phyloP scores from a whole-genome alignment of 2,329 filamentous ascomycete species.

The Plectosphaerella plurivora region DNA sequence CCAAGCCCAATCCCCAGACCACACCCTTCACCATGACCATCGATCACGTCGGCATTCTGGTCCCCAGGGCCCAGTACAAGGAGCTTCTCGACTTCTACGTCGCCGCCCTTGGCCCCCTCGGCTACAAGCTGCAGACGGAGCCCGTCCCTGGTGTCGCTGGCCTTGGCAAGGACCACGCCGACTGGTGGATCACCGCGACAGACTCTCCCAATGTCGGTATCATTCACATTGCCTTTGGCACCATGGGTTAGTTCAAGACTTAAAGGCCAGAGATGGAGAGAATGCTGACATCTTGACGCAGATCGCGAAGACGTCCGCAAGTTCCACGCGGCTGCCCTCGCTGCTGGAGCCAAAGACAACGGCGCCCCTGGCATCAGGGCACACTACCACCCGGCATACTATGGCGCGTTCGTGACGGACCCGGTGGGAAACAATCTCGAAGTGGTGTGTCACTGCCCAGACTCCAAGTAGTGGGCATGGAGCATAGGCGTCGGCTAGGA shows the following conservation, averaged over 20 bases:
- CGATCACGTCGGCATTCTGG: slow-evolving; percentile 26
- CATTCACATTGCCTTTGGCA: slow-evolving; percentile 25
- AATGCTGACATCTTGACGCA: slow-evolving; percentile 9
- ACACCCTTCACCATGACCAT: slow-evolving; percentile 23
- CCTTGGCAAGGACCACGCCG: slow-evolving; percentile 21
- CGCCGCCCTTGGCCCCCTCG: slow-evolving; percentile 27
- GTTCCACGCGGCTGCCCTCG: slow-evolving; percentile 35
- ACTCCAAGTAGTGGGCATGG: background rate
- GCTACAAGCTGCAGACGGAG: slow-evolving; percentile 23
- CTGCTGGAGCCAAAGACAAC: slow-evolving; percentile 42
- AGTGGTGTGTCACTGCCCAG: slow-evolving; percentile 25
- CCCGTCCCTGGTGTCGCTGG: slow-evolving; percentile 23
- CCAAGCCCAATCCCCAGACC: background rate
- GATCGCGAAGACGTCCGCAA: slow-evolving; percentile 36
- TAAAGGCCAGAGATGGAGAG: background rate
- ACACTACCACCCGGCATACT: slow-evolving; percentile 42
- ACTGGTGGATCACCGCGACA: slow-evolving; percentile 23
- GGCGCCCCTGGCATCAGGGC: slow-evolving; percentile 39
- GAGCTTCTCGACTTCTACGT: slow-evolving; percentile 26
- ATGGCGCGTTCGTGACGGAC: slow-evolving; percentile 45
- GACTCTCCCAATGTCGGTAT: slow-evolving; percentile 10
- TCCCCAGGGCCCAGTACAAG: slow-evolving; percentile 21
- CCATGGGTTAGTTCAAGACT: slow-evolving; percentile 17
- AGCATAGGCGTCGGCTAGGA: background rate
- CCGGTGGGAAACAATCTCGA: slow-evolving; percentile 50